Evolutionary conservation across 1,284 basidiomycete species (phyloP).

Genomic region (Jaminaea rosea): DNA sequence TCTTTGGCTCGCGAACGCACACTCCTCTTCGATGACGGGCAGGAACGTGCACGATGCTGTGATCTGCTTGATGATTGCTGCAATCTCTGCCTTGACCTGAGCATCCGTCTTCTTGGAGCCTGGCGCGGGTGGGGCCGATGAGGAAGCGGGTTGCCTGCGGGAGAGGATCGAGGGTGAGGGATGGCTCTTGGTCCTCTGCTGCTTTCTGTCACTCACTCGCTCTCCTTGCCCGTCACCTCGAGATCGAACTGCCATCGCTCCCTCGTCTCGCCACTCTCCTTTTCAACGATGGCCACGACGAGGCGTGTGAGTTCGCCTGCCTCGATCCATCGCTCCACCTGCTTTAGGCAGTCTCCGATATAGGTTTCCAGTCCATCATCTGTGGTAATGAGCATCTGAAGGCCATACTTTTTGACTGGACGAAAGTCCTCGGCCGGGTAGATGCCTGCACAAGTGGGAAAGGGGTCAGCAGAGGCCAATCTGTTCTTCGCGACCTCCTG

Average conservation of each 20-base stretch:
- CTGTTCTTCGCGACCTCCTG: no score
- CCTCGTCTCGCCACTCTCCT: slow-evolving; percentile 79
- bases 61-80: slow-evolving; percentile 96
- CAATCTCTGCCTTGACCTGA: slow-evolving; percentile 93
- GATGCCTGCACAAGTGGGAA: no score
- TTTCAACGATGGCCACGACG: slow-evolving; percentile 89
- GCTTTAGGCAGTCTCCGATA: slow-evolving; percentile 77
- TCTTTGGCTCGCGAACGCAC: slow-evolving; percentile 53
- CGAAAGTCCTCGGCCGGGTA: slow-evolving; percentile 93
- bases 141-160: neutral
- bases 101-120: slow-evolving; percentile 58
- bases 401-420: slow-evolving; percentile 76
- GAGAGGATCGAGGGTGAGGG: neutral
- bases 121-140: slow-evolving; percentile 1
- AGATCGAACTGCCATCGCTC: slow-evolving; percentile 99
- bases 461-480: no score
- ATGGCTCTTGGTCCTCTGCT: no score
- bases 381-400: slow-evolving; percentile 86
- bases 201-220: slow-evolving; percentile 8
- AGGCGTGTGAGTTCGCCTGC: slow-evolving; percentile 80
- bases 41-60: slow-evolving; percentile 91
- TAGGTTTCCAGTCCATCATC: slow-evolving; percentile 88
- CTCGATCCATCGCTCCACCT: slow-evolving; percentile 69
- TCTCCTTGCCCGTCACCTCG: slow-evolving; percentile 54
- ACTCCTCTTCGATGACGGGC: slow-evolving; percentile 87